These are phyloP conservation scores for Aspergillus cavernicola DNA, from an alignment of 495 filamentous ascomycete genomes.

Conservation along the genomic window DNA sequence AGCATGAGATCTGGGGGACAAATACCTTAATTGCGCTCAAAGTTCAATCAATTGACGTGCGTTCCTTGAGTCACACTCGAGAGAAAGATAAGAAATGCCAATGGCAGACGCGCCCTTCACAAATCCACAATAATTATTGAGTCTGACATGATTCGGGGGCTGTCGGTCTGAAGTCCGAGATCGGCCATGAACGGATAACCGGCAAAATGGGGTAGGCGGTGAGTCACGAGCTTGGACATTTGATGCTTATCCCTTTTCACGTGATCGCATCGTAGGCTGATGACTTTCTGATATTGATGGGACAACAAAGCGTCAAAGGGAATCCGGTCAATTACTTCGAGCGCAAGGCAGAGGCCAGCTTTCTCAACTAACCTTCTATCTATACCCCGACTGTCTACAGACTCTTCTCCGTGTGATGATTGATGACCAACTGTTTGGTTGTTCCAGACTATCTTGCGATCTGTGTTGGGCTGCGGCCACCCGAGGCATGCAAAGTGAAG, in stretches of 20 bases:
- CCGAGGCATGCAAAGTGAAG: conserved; percentile 3
- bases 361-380: not conserved
- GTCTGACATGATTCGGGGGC: not conserved
- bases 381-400: too few species aligned
- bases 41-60: not conserved
- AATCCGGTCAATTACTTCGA: not conserved
- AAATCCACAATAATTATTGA: conserved; percentile 7
- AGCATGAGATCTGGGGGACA: not conserved
- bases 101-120: not conserved
- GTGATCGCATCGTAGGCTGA: conserved; percentile 6
- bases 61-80: conserved; percentile 5
- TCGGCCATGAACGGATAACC: conserved; percentile 14
- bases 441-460: not conserved
- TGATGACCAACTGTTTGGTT: conserved; percentile 4
- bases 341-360: not conserved
- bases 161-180: conserved; percentile 15
- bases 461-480: conserved; percentile 4
- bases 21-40: not conserved
- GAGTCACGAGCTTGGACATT: not conserved
- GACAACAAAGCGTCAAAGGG: not conserved
- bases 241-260: conserved; percentile 5
- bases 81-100: not conserved
- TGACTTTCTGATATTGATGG: not conserved
- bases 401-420: not conserved
- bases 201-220: conserved; percentile 15